Evolutionary conservation across 345 rosid genomes (phyloP), one percentile per base, ranked within the genome.

Genomic region (Eucalyptus dawsonii): DNA sequence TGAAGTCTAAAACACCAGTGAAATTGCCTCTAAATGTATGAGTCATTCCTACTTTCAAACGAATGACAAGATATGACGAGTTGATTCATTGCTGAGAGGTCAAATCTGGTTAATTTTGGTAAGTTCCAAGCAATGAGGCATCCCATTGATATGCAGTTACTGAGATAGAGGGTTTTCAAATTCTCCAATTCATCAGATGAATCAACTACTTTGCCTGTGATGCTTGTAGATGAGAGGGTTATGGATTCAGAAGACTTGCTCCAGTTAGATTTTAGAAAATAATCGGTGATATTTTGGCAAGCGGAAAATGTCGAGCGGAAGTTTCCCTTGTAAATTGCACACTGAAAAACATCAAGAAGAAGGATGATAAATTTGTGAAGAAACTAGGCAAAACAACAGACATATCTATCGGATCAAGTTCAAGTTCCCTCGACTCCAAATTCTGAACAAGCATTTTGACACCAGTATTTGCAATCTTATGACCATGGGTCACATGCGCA

Each of bases 281-380:
- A 76, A 76, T 1, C 5, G 15, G 9, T 11, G 25, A 76, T 21
- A 40, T 40, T 72, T 40, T 11, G 83, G 14, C 83, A 21, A 37
- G 83, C 2, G 14, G 14, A 72, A 9, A 9, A 37, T 37, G 27
- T 19, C 0, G 83, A 72, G 27, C 8, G 15, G 9, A 72, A 37
- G 83, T 72, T 37, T 1, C 7, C 83, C 45, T 37, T 6, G 9
- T 76, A 76, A 76, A 76, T 37, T 0, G 45, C 45, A 72, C 4
- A 11, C 25, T 19, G 14, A 72, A 72, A 72, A 72, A 37, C 2
- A 4, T 76, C 0, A 1, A 1, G 3, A 1, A 1, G 3, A 9
- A 21, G 8, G 25, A 37, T 11, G 9, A 37, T 37, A 40, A 40
- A 37, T 21, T 76, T 11, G 8, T 0, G 27, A 72, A 72, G 27